Conservation (phyloP, 768 basidiomycete species). For the Leccinum longicurvipes region DNA sequence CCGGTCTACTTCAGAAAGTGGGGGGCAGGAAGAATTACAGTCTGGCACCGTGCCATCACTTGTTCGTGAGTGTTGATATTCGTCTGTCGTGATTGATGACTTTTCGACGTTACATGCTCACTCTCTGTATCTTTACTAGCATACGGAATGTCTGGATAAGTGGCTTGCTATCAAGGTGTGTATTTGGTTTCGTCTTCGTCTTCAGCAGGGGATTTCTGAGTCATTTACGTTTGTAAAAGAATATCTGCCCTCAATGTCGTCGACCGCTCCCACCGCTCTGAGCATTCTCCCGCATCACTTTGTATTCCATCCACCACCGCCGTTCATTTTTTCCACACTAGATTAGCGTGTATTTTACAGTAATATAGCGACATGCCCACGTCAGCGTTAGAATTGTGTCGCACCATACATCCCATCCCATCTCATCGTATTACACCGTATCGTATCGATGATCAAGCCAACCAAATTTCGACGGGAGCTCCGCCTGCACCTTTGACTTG, state of each 20-base stretch:
- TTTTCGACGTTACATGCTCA: not conserved
- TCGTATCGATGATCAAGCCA: constrained; percentile 32
- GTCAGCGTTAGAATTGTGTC: too few species aligned
- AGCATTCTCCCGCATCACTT: constrained; percentile 1
- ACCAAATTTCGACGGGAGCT: constrained; percentile 69
- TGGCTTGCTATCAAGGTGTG: constrained; percentile 72
- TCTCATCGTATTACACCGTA: not conserved
- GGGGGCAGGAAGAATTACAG: constrained; percentile 66
- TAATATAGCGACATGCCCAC: constrained; percentile 11
- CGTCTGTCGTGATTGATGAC: not conserved
- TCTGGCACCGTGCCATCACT: constrained; percentile 83
- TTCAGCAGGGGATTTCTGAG: not conserved
- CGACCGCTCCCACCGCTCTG: constrained; percentile 77
- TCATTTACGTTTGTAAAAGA: constrained; percentile 39
- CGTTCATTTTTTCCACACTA: not conserved
- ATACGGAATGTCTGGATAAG: constrained; percentile 85
- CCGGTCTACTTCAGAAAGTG: constrained; percentile 37
- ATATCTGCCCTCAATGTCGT: constrained; percentile 91
- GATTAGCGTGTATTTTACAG: constrained; percentile 2
- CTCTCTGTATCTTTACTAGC: constrained; percentile 38
- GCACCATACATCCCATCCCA: not conserved
- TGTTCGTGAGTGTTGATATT: constrained; percentile 58
- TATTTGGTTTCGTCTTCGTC: not conserved
- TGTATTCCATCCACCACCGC: not conserved
- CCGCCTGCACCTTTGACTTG: constrained; percentile 58